Percentiles rank a stretch among this genome's conserved stretches.
Conservation (phyloP, 2,329 filamentous ascomycete species). For the Stromatinia cepivora region DNA sequence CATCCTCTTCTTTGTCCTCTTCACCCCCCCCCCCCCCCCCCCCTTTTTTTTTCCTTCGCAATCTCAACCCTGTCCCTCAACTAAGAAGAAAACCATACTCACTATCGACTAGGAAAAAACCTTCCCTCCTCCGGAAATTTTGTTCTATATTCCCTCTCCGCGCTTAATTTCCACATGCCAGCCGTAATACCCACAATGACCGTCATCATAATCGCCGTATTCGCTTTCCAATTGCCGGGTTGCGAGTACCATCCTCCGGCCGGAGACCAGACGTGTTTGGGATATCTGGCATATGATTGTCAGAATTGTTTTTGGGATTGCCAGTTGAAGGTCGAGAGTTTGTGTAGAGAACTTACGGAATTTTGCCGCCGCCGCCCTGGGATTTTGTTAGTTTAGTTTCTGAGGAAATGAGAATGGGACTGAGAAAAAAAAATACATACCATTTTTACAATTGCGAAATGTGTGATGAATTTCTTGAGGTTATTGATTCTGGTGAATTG, state of each 20-base stretch:
- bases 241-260: slow-evolving; percentile 97
- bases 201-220: slow-evolving; percentile 75
- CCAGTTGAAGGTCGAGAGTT: background rate
- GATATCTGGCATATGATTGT: slow-evolving; percentile 64
- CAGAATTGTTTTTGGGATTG: slow-evolving; percentile 16
- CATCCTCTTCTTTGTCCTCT: no score
- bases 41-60: background rate
- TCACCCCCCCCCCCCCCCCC: background rate
- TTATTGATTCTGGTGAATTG: slow-evolving; percentile 12
- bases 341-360: slow-evolving; percentile 55
- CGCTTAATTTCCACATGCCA: slow-evolving; percentile 70
- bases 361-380: slow-evolving; percentile 78
- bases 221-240: slow-evolving; percentile 90
- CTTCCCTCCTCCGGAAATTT: slow-evolving; percentile 74
- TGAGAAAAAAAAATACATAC: slow-evolving; percentile 45
- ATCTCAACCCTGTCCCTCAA: background rate
- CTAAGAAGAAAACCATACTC: slow-evolving; percentile 45
- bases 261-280: slow-evolving; percentile 99
- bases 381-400: slow-evolving; percentile 45
- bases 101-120: slow-evolving; percentile 86
- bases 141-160: slow-evolving; percentile 69
- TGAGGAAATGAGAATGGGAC: slow-evolving; percentile 9
- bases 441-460: slow-evolving; percentile 51
- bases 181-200: slow-evolving; percentile 68
- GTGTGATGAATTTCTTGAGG: slow-evolving; percentile 22